These are phyloP conservation scores for Penicillium bialowiezense DNA, from an alignment of 495 filamentous ascomycete species.

Conservation along the genomic window DNA sequence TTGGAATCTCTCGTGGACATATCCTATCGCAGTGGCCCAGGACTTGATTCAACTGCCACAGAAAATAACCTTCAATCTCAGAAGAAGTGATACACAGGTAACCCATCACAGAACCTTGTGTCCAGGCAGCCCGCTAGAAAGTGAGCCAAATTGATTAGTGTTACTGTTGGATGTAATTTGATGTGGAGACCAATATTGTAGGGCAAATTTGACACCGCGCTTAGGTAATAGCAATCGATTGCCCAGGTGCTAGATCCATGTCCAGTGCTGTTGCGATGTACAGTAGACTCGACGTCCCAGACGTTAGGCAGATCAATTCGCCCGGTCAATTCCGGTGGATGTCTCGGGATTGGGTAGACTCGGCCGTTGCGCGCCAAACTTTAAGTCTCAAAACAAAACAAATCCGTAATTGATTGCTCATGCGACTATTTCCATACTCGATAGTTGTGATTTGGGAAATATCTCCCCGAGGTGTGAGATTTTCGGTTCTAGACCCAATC, in stretches of 20 bases:
- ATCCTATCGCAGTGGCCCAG: conserved; percentile 8
- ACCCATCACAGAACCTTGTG: conserved; percentile 22
- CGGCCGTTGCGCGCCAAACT: conserved; percentile 4
- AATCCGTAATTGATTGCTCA: not conserved
- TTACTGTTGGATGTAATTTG: too few species aligned
- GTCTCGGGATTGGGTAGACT: conserved; percentile 3
- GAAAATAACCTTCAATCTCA: conserved; percentile 20
- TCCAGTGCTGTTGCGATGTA: not conserved
- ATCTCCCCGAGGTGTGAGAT: not conserved
- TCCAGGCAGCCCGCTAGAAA: conserved; percentile 2
- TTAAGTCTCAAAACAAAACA: conserved; percentile 1
- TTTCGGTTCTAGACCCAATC: not conserved
- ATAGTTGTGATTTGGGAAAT: not conserved
- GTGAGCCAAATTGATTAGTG: too few species aligned
- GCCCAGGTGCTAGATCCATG: not conserved
- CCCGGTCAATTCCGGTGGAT: conserved; percentile 6
- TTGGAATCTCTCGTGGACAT: not conserved
- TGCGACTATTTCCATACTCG: not conserved
- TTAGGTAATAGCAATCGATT: too few species aligned
- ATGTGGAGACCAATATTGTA: conserved; percentile 1
- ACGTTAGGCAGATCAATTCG: not conserved
- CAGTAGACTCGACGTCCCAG: not conserved
- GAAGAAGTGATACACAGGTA: conserved; percentile 21
- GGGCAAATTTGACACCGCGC: not conserved
- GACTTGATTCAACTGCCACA: conserved; percentile 12